Conservation (phyloP, 805 yeast species). For the Trichomonascus vanleenenianus region DNA sequence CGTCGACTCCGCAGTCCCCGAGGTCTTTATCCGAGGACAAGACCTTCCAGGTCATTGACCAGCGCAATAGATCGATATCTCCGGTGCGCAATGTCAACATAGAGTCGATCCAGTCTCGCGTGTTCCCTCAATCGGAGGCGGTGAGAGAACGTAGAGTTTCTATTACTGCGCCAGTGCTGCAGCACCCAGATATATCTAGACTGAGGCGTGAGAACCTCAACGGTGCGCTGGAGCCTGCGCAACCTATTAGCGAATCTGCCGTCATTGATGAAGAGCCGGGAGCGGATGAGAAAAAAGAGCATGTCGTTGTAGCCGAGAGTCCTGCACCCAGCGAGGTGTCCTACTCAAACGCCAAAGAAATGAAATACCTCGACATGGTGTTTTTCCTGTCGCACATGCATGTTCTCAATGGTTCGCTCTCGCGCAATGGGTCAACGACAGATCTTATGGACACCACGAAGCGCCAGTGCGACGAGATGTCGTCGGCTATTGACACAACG, state of each 20-base stretch:
- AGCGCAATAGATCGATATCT: slow-evolving; percentile 7
- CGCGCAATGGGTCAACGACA: neutral
- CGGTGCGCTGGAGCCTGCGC: neutral
- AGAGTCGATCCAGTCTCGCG: neutral
- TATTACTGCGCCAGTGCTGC: neutral
- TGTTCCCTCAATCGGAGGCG: neutral
- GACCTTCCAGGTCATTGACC: neutral
- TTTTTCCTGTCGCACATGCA: slow-evolving; percentile 11
- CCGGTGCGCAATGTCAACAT: slow-evolving; percentile 6
- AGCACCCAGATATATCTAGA: neutral
- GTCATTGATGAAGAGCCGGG: neutral
- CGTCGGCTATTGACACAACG: slow-evolving; percentile 9
- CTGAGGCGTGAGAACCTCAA: neutral
- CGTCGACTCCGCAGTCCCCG: neutral
- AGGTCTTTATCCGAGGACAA: neutral
- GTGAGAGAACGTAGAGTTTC: neutral
- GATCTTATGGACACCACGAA: neutral
- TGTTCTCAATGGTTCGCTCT: slow-evolving; percentile 1
- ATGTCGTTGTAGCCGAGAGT: no score
- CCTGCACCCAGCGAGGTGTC: no score
- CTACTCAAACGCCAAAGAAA: slow-evolving; percentile 3
- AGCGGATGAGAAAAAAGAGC: no score
- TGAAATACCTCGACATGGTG: slow-evolving; percentile 14
- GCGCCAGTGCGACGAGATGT: slow-evolving; percentile 7
- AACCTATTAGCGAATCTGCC: neutral